These are phyloP conservation scores for Lipomyces mesembrius DNA, from an alignment of 805 yeast genomes.

Conservation along the genomic window DNA sequence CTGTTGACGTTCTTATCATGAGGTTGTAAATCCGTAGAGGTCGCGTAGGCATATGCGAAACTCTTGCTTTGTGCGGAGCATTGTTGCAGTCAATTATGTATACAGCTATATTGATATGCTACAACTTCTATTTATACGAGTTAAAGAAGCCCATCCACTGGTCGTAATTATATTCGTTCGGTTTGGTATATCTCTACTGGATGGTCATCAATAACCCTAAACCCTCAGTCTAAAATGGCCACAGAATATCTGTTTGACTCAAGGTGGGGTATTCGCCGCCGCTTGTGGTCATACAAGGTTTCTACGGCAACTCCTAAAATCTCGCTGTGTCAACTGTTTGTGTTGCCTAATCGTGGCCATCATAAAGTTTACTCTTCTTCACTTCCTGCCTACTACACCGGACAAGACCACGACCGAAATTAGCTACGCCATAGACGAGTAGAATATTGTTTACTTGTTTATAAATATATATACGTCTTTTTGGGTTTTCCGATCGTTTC, in stretches of 20 bases:
- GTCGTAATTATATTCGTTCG: too few species aligned
- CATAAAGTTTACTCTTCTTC: background rate
- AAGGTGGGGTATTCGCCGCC: background rate
- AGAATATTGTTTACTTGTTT: background rate
- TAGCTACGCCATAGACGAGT: slow-evolving; percentile 1
- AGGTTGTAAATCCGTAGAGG: background rate
- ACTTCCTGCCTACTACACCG: background rate
- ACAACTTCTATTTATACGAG: too few species aligned
- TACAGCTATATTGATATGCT: too few species aligned
- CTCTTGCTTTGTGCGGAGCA: too few species aligned
- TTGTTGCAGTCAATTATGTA: too few species aligned
- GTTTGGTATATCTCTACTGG: too few species aligned
- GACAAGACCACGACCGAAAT: background rate
- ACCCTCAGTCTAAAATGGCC: too few species aligned
- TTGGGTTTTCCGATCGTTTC: slow-evolving; percentile 4
- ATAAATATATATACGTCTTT: background rate
- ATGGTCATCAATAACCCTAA: too few species aligned
- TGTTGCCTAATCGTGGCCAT: background rate
- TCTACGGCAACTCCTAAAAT: background rate
- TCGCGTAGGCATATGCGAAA: background rate
- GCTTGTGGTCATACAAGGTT: background rate
- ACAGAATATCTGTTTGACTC: too few species aligned
- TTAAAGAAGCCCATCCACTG: too few species aligned
- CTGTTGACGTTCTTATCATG: too few species aligned
- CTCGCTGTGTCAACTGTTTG: background rate